phyloP scores from a whole-genome alignment of 1,284 basidiomycete species.

The Leccinum solheimii region DNA sequence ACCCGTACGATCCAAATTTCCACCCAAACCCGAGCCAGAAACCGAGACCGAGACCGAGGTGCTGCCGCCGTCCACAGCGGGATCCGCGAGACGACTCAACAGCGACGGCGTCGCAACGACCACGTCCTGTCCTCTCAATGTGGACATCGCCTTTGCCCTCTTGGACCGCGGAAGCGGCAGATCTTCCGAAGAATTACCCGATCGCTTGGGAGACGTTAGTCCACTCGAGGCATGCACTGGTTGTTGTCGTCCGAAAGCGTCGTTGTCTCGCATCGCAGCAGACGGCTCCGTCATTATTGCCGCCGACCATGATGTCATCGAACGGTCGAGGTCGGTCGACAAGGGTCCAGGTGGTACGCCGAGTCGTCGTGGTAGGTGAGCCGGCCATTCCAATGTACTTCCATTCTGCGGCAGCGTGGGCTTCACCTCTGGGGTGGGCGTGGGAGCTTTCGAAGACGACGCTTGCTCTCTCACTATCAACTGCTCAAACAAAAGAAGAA shows the following conservation, averaged over 20 bases:
- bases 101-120: slow-evolving; percentile 23
- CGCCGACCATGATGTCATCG: slow-evolving; percentile 13
- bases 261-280: slow-evolving; percentile 15
- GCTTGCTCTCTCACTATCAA: slow-evolving; percentile 38
- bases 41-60: neutral
- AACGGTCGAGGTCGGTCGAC: slow-evolving; percentile 14
- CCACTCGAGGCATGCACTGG: neutral
- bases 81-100: slow-evolving; percentile 34
- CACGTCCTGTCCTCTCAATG: slow-evolving; percentile 21
- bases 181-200: slow-evolving; percentile 24
- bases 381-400: slow-evolving; percentile 22
- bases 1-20: slow-evolving; percentile 17
- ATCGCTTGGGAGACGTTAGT: slow-evolving; percentile 26
- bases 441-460: slow-evolving; percentile 15
- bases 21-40: slow-evolving; percentile 4
- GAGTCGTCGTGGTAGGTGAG: slow-evolving; percentile 32
- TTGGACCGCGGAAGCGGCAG: slow-evolving; percentile 17
- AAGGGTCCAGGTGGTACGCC: slow-evolving; percentile 11
- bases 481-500: slow-evolving; percentile 52
- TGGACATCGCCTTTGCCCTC: slow-evolving; percentile 19
- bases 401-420: slow-evolving; percentile 16
- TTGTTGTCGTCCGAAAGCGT: slow-evolving; percentile 5
- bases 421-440: slow-evolving; percentile 15
- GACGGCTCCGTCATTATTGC: slow-evolving; percentile 12
- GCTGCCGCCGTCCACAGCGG: slow-evolving; percentile 20